phyloP scores from a whole-genome alignment of 176 grass and related monocot species.

The Chrysopogon serrulatus region DNA sequence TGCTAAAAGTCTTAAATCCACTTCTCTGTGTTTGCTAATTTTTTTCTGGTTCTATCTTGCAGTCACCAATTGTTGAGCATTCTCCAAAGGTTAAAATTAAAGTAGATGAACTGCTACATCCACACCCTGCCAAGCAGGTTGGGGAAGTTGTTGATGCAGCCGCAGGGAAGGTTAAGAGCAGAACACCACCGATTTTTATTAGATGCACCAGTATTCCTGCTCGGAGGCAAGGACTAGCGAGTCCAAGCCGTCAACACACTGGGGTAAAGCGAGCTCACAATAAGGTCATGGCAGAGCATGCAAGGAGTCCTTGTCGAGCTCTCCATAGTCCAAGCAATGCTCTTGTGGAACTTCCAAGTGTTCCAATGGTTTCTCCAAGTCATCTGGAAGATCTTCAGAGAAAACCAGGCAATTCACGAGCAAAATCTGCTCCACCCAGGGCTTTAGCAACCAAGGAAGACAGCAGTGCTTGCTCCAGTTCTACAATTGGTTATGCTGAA shows the following conservation, averaged over 20 bases:
- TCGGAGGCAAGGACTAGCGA: slow-evolving; percentile 32
- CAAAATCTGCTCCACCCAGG: slow-evolving; percentile 35
- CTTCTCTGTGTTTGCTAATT: slow-evolving; percentile 27
- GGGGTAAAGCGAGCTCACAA: slow-evolving; percentile 47
- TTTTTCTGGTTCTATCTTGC: slow-evolving; percentile 33
- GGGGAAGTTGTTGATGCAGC: slow-evolving; percentile 26
- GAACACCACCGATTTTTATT: slow-evolving; percentile 26
- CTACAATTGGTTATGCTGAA: slow-evolving; percentile 17
- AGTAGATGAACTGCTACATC: slow-evolving; percentile 35
- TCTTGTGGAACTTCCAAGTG: slow-evolving; percentile 12
- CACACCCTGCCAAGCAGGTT: slow-evolving; percentile 41
- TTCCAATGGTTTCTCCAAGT: slow-evolving; percentile 31
- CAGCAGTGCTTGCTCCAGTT: slow-evolving; percentile 21
- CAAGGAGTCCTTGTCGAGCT: slow-evolving; percentile 44
- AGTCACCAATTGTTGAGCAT: slow-evolving; percentile 72
- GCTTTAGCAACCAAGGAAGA: slow-evolving; percentile 31
- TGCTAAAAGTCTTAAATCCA: not conserved
- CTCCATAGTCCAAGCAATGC: slow-evolving; percentile 20
- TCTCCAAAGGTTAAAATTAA: slow-evolving; percentile 45
- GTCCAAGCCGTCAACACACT: slow-evolving; percentile 41
- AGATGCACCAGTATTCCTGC: slow-evolving; percentile 39
- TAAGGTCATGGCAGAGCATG: slow-evolving; percentile 32
- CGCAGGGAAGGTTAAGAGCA: slow-evolving; percentile 45
- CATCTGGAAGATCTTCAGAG: slow-evolving; percentile 30
- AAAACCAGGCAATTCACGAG: slow-evolving; percentile 18